Base-by-base conservation (phyloP, 1,284 basidiomycete species). In the Mycosarcoma mackinlayi region DNA sequence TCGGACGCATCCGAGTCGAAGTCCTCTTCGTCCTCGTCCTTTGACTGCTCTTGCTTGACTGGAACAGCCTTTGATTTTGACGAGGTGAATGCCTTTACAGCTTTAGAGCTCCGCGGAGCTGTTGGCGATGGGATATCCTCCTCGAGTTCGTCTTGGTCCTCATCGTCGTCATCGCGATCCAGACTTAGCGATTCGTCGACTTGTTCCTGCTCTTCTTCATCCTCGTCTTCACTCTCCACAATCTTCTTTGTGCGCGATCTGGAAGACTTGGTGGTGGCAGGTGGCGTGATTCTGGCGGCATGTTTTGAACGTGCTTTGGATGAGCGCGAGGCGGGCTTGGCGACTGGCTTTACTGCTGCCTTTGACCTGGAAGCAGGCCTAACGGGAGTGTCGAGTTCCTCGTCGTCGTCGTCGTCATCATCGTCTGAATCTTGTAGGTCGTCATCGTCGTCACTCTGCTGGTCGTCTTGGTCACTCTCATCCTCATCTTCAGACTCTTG, bases 121-220 rank as follows among this genome's bases (percentile, higher is more conserved):
- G 61, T 55, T 8, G 54, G 57, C n/a, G 56, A 58, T 34, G 58
- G 61, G 11, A 57, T 23, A 6, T 45, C 23, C 6, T 61, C 49
- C 24, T 51, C 60, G 2, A 57, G 33, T 1, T 58, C 52, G 1
- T 65, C 50, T 6, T 54, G 44, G 16, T 64, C 47, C 0, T 58
- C 46, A 6, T 52, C 57, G 6, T 42, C 55, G 6, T 53, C 45
- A 6, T 61, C 54, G 6, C 23, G 50, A 42, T 48, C 64, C 10
- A 57, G 44, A 27, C 64, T 61, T 33, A 67, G 57, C 1, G 64
- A 61, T 9, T 71, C 39, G 16, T 71, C 68, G 2, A 60, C 68
- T 39, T 50, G 19, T 11, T 46, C 55, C 24, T 57, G 42, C 19
- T 49, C 50, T 10, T 61, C 44, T 24, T 55, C 48, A 21, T 69